phyloP scores from a whole-genome alignment of 83 land plant genomes.

The Diphasiastrum complanatum region DNA sequence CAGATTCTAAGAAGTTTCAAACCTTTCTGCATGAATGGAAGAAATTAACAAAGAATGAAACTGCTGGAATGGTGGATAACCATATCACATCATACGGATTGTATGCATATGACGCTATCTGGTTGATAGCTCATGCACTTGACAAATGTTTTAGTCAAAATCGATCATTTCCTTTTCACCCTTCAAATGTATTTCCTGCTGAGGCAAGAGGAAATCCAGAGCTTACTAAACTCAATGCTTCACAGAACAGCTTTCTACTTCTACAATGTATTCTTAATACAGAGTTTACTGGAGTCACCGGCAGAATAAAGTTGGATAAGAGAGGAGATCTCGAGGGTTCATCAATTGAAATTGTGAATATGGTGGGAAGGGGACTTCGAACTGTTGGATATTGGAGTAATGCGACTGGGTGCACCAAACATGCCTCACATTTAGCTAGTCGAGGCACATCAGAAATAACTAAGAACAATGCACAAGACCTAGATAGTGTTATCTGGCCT shows the following conservation, averaged over 20 bases:
- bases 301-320: too few relatives aligned
- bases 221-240: background rate
- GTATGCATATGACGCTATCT: slow-evolving; percentile 55
- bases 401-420: background rate
- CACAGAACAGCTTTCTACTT: too few relatives aligned
- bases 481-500: slow-evolving; percentile 64
- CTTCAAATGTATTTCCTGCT: background rate
- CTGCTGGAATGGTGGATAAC: background rate
- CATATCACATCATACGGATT: slow-evolving; percentile 31
- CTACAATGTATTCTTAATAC: background rate
- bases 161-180: background rate
- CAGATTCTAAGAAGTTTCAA: background rate
- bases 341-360: too few relatives aligned
- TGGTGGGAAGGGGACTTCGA: too few relatives aligned
- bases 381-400: too few relatives aligned
- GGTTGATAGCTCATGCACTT: slow-evolving; percentile 47
- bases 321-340: too few relatives aligned
- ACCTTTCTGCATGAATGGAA: background rate
- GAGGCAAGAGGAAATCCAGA: background rate
- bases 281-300: too few relatives aligned
- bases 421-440: background rate
- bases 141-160: slow-evolving; percentile 17
- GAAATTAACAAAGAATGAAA: slow-evolving; percentile 12
- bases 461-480: slow-evolving; percentile 2
- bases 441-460: background rate